Evolutionary conservation across 345 rosid genomes (phyloP).

Genomic region (Murraya koenigii): DNA sequence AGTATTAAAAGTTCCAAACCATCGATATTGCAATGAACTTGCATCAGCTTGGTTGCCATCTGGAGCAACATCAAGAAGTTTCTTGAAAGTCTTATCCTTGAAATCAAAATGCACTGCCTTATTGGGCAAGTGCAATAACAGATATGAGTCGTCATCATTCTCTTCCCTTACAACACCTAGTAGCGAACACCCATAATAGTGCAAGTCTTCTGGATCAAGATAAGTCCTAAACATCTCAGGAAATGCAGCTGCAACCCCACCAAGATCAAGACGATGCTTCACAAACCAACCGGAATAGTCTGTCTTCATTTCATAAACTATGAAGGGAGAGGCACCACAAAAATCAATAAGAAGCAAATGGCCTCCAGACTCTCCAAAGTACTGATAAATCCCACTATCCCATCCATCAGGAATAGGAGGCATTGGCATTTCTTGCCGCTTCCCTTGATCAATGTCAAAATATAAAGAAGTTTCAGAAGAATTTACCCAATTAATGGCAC

Average conservation of each 20-base stretch:
- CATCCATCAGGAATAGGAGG: constrained; percentile 19
- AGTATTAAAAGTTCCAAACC: constrained; percentile 13
- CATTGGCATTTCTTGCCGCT: constrained; percentile 27
- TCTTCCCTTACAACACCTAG: constrained; percentile 25
- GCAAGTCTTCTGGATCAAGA: background rate
- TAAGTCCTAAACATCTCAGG: constrained; percentile 32
- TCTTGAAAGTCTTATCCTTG: constrained; percentile 24
- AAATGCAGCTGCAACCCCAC: constrained; percentile 20
- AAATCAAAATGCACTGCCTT: constrained; percentile 21
- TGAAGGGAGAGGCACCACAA: constrained; percentile 12
- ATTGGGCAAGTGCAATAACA: constrained; percentile 31
- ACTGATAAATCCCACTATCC: background rate
- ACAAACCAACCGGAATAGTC: constrained; percentile 32
- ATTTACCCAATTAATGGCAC: constrained; percentile 33
- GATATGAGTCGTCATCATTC: constrained; percentile 22
- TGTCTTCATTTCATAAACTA: constrained; percentile 35
- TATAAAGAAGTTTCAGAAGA: constrained; percentile 8
- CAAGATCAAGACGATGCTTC: constrained; percentile 37
- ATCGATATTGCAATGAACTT: background rate
- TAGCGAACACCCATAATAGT: constrained; percentile 18
- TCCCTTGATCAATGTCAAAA: constrained; percentile 28
- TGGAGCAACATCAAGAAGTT: constrained; percentile 19
- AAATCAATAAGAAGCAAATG: constrained; percentile 28
- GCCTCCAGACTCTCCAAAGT: constrained; percentile 27
- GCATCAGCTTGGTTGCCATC: background rate